Evolutionary conservation across 208 protist species (phyloP).

Genomic region (Leishmania aethiopica): DNA sequence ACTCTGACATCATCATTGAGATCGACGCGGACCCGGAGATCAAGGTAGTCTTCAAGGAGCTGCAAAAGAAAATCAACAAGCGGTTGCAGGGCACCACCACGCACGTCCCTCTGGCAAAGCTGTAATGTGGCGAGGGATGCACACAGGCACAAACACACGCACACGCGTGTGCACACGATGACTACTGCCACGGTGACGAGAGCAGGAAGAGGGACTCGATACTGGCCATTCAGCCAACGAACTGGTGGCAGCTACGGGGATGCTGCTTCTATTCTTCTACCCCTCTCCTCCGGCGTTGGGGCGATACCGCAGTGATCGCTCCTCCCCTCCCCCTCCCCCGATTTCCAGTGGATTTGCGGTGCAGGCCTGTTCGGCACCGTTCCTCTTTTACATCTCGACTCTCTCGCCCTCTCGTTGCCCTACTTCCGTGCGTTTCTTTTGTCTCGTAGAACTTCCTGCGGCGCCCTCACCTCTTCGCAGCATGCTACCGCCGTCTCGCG

Average conservation of each 20-base stretch:
- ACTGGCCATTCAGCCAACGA: background rate
- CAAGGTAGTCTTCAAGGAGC: constrained; percentile 41
- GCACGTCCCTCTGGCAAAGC: constrained; percentile 1
- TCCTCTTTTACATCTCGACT: background rate
- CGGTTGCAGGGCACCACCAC: constrained; percentile 16
- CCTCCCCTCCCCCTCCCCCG: background rate
- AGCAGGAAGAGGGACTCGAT: background rate
- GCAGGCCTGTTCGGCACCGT: background rate
- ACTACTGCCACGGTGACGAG: background rate
- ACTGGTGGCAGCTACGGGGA: background rate
- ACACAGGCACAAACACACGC: background rate
- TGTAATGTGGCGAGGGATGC: constrained; percentile 5
- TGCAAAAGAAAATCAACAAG: constrained; percentile 38
- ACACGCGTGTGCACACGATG: background rate
- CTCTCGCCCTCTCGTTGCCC: background rate
- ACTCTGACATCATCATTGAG: constrained; percentile 54
- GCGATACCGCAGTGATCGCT: background rate
- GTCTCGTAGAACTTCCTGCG: constrained; percentile 8
- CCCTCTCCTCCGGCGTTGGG: background rate
- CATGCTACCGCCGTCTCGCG: background rate
- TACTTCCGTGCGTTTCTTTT: background rate
- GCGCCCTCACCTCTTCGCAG: background rate
- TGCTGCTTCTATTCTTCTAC: background rate
- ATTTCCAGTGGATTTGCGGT: background rate
- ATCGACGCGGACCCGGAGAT: constrained; percentile 59